A percentile compares a stretch with the other conserved stretches of the same genome.
These are phyloP conservation scores for Ochromonas danica DNA, from an alignment of 108 stramenopile species.

Conservation along the genomic window DNA sequence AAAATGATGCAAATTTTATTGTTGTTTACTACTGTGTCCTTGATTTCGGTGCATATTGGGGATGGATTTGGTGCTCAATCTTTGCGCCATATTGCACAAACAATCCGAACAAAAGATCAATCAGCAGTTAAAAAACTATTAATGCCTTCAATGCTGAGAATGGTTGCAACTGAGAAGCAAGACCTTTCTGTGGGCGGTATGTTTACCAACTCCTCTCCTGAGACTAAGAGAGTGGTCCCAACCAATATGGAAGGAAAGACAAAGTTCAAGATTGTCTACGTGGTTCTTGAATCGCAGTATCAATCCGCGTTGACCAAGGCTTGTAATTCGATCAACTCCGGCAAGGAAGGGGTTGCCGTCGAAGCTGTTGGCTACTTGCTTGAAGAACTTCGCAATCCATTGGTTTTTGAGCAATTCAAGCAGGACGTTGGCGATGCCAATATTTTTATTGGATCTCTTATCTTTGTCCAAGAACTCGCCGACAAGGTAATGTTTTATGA, in stretches of 20 bases:
- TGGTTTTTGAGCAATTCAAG: conserved; percentile 80
- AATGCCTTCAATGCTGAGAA: background rate
- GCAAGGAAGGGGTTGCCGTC: conserved; percentile 84
- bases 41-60: no score
- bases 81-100: no score
- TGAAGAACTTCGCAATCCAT: conserved; percentile 84
- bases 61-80: no score
- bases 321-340: conserved; percentile 88
- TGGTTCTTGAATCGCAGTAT: conserved; percentile 93
- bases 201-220: conserved; percentile 81
- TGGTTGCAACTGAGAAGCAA: background rate
- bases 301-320: conserved; percentile 90
- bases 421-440: conserved; percentile 84
- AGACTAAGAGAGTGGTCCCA: conserved; percentile 79
- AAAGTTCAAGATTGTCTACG: conserved; percentile 89
- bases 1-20: no score
- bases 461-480: conserved; percentile 94
- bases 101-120: no score
- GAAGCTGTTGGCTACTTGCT: conserved; percentile 93
- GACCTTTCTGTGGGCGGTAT: conserved; percentile 63
- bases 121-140: no score
- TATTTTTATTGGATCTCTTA: conserved; percentile 90
- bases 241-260: conserved; percentile 61
- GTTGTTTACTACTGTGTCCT: no score
- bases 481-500: conserved; percentile 64